A percentile compares a stretch with the other conserved stretches of the same genome.
phyloP scores from a whole-genome alignment of 805 yeast genomes.

The Sugiyamaella marilandica region DNA sequence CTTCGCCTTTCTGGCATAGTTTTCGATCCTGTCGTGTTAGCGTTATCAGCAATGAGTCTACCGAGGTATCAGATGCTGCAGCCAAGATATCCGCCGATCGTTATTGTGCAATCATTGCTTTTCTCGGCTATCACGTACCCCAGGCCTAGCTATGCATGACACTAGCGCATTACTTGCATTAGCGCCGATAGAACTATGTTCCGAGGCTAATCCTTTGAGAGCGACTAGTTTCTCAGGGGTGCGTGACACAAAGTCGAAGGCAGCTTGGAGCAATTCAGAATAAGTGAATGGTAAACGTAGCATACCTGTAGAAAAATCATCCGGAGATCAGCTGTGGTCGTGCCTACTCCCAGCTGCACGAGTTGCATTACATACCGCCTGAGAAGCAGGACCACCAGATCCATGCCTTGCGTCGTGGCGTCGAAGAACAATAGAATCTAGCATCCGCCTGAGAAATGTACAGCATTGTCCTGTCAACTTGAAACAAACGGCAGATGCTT shows the following conservation, averaged over 20 bases:
- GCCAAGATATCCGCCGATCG: too few species aligned
- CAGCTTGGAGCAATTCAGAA: too few species aligned
- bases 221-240: too few species aligned
- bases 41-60: too few species aligned
- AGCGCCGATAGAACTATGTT: background rate
- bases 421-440: slow-evolving; percentile 2
- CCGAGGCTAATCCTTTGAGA: background rate
- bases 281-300: too few species aligned
- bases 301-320: too few species aligned
- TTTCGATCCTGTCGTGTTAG: too few species aligned
- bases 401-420: slow-evolving; percentile 2
- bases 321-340: too few species aligned
- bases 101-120: background rate
- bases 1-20: too few species aligned
- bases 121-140: background rate
- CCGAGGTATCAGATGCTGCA: too few species aligned
- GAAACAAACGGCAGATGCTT: background rate
- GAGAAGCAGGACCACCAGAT: background rate
- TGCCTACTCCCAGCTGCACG: too few species aligned
- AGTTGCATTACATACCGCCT: background rate
- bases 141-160: background rate
- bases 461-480: background rate
- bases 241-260: too few species aligned
- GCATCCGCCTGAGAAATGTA: background rate
- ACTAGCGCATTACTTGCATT: background rate